Conservation (phyloP, 2,329 filamentous ascomycete species). For the Aspergillus persii region DNA sequence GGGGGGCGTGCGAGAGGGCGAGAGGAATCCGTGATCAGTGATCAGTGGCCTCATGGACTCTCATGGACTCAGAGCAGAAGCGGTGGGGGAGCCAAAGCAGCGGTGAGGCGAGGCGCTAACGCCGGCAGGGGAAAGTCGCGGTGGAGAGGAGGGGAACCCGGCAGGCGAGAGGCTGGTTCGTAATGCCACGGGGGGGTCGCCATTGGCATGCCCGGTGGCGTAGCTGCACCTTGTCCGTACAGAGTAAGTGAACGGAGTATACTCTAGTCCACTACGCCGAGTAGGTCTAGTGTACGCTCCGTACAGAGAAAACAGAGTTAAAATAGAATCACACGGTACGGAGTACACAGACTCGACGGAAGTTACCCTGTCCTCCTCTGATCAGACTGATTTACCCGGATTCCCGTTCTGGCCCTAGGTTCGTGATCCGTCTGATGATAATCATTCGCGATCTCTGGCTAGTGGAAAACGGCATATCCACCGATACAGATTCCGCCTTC, state of each 20-base stretch:
- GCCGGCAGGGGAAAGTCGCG: constrained; percentile 22
- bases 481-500: neutral
- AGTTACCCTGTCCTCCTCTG: too few species aligned
- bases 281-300: too few species aligned
- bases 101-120: constrained; percentile 44
- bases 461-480: constrained; percentile 1
- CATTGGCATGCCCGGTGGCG: neutral
- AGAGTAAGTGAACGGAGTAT: too few species aligned
- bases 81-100: constrained; percentile 45
- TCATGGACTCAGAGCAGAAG: constrained; percentile 19
- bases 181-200: neutral
- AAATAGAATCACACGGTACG: too few species aligned
- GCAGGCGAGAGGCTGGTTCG: constrained; percentile 7
- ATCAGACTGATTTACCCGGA: neutral
- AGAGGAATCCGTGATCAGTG: too few species aligned
- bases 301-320: too few species aligned
- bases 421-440: constrained; percentile 18
- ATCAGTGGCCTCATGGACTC: too few species aligned
- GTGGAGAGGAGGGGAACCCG: neutral
- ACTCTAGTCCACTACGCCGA: too few species aligned
- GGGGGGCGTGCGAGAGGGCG: too few species aligned
- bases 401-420: neutral
- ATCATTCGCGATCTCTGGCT: constrained; percentile 10
- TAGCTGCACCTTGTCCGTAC: neutral
- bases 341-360: too few species aligned